phyloP scores from a whole-genome alignment of 306 rosid species.

The Herpetospermum pedunculosum region DNA sequence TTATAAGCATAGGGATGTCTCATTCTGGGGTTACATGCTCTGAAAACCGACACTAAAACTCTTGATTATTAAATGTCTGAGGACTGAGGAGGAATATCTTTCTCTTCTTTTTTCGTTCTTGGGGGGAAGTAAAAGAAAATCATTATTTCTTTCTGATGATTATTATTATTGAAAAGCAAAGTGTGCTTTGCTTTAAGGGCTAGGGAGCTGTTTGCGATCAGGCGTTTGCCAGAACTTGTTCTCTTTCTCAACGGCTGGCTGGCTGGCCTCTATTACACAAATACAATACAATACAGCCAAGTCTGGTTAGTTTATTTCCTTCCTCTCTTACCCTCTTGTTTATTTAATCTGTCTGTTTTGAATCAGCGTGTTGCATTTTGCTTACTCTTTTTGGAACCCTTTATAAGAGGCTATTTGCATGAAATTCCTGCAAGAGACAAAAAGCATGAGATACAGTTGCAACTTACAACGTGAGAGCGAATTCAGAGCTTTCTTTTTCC shows the following conservation, averaged over 20 bases:
- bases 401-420: constrained; percentile 67
- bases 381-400: constrained; percentile 38
- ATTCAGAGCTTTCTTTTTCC: neutral
- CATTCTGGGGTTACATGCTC: constrained; percentile 11
- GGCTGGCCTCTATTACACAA: constrained; percentile 3
- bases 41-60: constrained; percentile 11
- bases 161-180: constrained; percentile 14
- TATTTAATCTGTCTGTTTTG: neutral
- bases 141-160: constrained; percentile 10
- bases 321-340: neutral
- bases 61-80: constrained; percentile 11
- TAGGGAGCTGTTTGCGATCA: constrained; percentile 5
- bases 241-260: neutral
- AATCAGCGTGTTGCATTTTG: neutral
- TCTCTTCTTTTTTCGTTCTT: constrained; percentile 10
- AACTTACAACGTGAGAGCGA: constrained; percentile 47
- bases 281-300: constrained; percentile 1
- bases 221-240: constrained; percentile 9
- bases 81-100: constrained; percentile 7
- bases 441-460: constrained; percentile 63
- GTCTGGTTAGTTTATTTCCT: constrained; percentile 8
- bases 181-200: constrained; percentile 14
- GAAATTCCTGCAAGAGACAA: constrained; percentile 78
- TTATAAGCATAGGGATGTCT: constrained; percentile 14
- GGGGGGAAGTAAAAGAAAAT: constrained; percentile 1